Conservation (phyloP, 495 filamentous ascomycete species). For the Geopyxis carbonaria region DNA sequence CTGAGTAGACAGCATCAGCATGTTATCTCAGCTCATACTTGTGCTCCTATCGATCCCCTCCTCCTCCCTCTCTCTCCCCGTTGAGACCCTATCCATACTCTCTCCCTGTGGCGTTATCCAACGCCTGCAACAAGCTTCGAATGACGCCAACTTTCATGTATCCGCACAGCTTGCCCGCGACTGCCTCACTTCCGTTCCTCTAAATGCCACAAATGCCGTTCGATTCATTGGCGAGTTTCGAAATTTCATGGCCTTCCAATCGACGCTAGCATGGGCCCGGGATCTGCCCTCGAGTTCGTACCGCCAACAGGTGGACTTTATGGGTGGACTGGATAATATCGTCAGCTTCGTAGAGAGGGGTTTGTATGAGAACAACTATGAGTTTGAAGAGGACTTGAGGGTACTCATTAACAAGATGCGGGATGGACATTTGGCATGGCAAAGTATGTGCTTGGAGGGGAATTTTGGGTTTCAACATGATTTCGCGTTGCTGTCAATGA, state of each 20-base stretch:
- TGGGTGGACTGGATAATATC: conserved; percentile 7
- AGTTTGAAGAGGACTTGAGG: conserved; percentile 6
- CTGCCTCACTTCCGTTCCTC: background rate
- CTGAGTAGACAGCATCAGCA: too few species aligned
- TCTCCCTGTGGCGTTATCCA: too few species aligned
- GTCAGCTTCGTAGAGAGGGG: background rate
- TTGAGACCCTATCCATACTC: too few species aligned
- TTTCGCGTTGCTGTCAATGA: conserved; percentile 4
- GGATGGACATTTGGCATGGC: conserved; percentile 8
- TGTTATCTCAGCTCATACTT: too few species aligned
- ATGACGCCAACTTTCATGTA: too few species aligned
- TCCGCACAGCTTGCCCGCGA: background rate
- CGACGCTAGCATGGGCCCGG: conserved; percentile 6
- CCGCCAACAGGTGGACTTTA: conserved; percentile 6
- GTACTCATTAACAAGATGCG: conserved; percentile 4
- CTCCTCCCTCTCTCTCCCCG: too few species aligned
- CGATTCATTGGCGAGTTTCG: background rate
- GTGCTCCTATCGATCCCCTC: too few species aligned
- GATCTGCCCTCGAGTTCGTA: conserved; percentile 1
- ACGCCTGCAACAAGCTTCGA: too few species aligned
- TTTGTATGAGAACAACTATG: conserved; percentile 7
- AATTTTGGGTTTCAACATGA: conserved; percentile 3
- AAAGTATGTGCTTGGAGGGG: conserved; percentile 8
- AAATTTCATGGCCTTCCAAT: conserved; percentile 9
- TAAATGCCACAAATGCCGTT: background rate